A percentile compares a stretch with the other conserved stretches of the same genome.
phyloP scores from a whole-genome alignment of 31 red algal species.

The Porphyra umbilicalis region DNA sequence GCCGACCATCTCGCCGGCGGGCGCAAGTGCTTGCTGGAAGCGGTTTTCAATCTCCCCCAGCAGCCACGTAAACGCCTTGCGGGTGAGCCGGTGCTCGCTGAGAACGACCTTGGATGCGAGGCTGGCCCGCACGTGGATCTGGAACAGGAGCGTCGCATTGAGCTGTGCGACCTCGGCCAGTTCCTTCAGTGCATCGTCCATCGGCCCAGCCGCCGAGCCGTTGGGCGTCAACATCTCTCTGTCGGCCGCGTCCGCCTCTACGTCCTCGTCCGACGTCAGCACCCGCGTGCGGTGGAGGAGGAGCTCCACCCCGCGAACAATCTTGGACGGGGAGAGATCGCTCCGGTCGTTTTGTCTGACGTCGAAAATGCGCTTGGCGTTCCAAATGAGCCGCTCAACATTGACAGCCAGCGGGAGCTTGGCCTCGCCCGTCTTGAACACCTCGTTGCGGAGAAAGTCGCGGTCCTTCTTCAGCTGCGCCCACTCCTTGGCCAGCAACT shows the following conservation, averaged over 20 bases:
- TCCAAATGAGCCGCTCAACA: conserved; percentile 88
- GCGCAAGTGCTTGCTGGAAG: conserved; percentile 62
- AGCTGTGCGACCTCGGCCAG: conserved; percentile 58
- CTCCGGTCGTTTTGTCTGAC: conserved; percentile 62
- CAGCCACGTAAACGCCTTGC: conserved; percentile 88
- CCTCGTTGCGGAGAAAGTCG: conserved; percentile 50
- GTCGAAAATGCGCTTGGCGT: conserved; percentile 69
- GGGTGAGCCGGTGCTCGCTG: conserved; percentile 58
- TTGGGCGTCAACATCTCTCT: background rate
- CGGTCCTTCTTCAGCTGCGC: conserved; percentile 73
- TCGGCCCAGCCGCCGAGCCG: background rate
- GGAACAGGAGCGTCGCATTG: conserved; percentile 90
- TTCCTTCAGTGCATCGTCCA: background rate
- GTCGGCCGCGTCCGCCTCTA: background rate
- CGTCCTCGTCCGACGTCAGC: conserved; percentile 26
- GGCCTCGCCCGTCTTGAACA: conserved; percentile 71
- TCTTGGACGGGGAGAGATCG: conserved; percentile 69
- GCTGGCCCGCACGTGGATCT: conserved; percentile 82
- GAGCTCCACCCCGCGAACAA: conserved; percentile 71
- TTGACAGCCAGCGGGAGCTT: conserved; percentile 87
- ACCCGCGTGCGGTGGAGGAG: conserved; percentile 66
- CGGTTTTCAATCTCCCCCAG: conserved; percentile 86
- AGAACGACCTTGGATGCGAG: conserved; percentile 83
- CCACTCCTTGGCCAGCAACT: conserved; percentile 54
- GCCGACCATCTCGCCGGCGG: conserved; percentile 93